Evolutionary conservation across 495 filamentous ascomycete genomes (phyloP).

Genomic region (Trichoderma gamsii): DNA sequence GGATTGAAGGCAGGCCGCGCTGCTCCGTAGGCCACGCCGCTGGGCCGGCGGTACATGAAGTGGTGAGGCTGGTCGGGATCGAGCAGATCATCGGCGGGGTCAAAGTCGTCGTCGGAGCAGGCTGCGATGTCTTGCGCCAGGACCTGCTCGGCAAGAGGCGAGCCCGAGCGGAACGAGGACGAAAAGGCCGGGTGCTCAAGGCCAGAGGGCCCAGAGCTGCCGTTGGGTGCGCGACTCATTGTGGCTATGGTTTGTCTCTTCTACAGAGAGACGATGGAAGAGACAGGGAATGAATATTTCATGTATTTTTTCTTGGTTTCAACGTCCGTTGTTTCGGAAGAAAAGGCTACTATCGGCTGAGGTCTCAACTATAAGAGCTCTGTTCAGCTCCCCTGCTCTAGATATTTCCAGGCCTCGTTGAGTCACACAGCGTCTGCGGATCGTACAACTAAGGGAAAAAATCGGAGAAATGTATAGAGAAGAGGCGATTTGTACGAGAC

Average conservation of each 20-base stretch:
- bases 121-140: constrained; percentile 66
- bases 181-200: constrained; percentile 16
- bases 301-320: no score
- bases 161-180: constrained; percentile 45
- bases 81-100: constrained; percentile 30
- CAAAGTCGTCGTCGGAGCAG: constrained; percentile 44
- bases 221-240: neutral
- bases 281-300: neutral
- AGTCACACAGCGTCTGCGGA: no score
- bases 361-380: no score
- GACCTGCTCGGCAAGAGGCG: constrained; percentile 60
- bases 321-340: no score
- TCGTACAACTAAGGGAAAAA: neutral
- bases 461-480: no score
- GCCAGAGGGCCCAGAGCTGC: neutral
- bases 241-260: neutral
- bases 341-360: no score
- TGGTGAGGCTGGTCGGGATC: constrained; percentile 49
- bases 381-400: no score
- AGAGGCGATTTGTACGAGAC: neutral
- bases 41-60: constrained; percentile 61
- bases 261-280: neutral
- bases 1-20: constrained; percentile 35
- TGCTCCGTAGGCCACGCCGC: constrained; percentile 57
- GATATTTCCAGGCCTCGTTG: no score